Conservation (phyloP, 2,329 filamentous ascomycete species). For the Cladophialophora carrionii region DNA sequence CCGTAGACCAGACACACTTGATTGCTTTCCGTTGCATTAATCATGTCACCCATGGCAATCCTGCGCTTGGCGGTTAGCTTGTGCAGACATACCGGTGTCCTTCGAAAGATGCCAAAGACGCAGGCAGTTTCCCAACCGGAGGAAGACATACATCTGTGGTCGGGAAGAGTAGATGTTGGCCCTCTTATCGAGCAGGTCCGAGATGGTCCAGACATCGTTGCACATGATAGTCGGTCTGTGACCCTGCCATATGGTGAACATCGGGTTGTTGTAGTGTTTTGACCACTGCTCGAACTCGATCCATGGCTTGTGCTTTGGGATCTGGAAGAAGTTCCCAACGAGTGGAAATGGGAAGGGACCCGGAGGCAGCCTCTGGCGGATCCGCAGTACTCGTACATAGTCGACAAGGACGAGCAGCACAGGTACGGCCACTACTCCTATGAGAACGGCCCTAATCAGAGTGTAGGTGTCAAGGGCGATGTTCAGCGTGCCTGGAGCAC, state of each 20-base stretch:
- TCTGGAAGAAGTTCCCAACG: slow-evolving; percentile 59
- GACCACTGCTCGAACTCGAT: slow-evolving; percentile 60
- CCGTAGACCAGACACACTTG: slow-evolving; percentile 51
- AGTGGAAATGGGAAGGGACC: slow-evolving; percentile 60
- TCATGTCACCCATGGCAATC: slow-evolving; percentile 42
- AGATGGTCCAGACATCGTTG: slow-evolving; percentile 42
- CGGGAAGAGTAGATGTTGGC: slow-evolving; percentile 43
- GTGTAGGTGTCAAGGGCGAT: not conserved
- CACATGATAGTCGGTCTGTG: slow-evolving; percentile 44
- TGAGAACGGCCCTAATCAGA: slow-evolving; percentile 8
- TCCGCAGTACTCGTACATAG: slow-evolving; percentile 38
- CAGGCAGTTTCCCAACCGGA: not conserved
- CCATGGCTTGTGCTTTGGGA: slow-evolving; percentile 61
- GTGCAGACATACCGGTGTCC: not conserved
- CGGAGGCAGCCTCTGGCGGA: slow-evolving; percentile 50
- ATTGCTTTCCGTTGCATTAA: slow-evolving; percentile 46
- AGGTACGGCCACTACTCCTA: slow-evolving; percentile 15
- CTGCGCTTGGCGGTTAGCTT: not conserved
- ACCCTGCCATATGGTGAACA: slow-evolving; percentile 62
- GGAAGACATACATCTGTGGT: slow-evolving; percentile 35
- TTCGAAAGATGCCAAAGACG: not conserved
- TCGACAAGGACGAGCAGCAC: slow-evolving; percentile 33
- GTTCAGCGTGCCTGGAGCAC: not conserved
- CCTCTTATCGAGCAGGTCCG: slow-evolving; percentile 43
- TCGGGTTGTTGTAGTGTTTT: slow-evolving; percentile 52